phyloP scores from a whole-genome alignment of 148 eudicot genomes.

The Camellia lanceoleosa region DNA sequence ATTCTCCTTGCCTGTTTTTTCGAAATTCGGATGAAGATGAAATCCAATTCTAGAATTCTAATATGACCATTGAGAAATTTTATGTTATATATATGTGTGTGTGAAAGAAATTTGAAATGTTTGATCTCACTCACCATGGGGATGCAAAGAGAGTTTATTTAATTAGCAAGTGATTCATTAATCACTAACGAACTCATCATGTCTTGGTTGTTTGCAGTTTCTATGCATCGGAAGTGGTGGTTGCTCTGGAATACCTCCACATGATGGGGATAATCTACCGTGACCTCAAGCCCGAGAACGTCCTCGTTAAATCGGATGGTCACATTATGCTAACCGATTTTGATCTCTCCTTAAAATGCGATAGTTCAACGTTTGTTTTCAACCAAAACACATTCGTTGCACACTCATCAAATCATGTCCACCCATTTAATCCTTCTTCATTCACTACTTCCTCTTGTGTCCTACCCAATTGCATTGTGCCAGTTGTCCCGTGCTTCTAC shows the following conservation, averaged over 20 bases:
- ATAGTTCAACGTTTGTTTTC: constrained; percentile 18
- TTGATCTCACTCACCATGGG: too few relatives aligned
- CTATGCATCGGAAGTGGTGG: constrained; percentile 50
- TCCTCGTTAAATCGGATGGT: constrained; percentile 44
- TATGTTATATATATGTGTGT: too few relatives aligned
- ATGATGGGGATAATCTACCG: constrained; percentile 50
- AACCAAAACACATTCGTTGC: not conserved
- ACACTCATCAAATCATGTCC: not conserved
- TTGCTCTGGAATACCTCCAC: constrained; percentile 54
- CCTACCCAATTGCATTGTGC: constrained; percentile 29
- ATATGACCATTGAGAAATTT: too few relatives aligned
- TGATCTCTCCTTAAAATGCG: constrained; percentile 35
- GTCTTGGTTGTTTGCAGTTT: constrained; percentile 27
- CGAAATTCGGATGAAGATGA: too few relatives aligned
- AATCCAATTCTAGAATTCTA: too few relatives aligned
- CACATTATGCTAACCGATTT: constrained; percentile 53
- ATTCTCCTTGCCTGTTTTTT: too few relatives aligned
- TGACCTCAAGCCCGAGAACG: constrained; percentile 55
- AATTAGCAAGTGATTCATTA: too few relatives aligned
- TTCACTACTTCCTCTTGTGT: constrained; percentile 23
- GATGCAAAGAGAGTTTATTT: too few relatives aligned
- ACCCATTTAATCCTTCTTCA: not conserved
- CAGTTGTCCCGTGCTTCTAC: constrained; percentile 30
- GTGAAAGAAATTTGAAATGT: too few relatives aligned
- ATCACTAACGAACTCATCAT: too few relatives aligned